Conservation (phyloP, 371 early-diverging fungal species). For the Mortierella sp. region DNA sequence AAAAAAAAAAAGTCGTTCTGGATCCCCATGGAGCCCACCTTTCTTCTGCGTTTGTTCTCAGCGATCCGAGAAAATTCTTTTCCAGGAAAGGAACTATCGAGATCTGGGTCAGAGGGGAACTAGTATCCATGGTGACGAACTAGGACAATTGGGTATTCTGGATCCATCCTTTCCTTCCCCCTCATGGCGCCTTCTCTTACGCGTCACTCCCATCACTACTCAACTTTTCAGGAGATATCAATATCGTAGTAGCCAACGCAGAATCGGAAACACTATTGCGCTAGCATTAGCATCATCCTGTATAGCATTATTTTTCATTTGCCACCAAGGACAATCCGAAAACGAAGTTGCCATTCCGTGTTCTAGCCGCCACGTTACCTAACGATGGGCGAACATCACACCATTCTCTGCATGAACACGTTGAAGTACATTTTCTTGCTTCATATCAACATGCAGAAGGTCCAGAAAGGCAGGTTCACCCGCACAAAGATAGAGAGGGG, state of each 20-base stretch:
- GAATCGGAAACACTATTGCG: not conserved
- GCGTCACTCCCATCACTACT: not conserved
- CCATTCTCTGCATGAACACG: not conserved
- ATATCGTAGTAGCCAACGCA: not conserved
- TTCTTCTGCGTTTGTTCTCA: not conserved
- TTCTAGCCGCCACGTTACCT: not conserved
- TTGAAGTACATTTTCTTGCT: not conserved
- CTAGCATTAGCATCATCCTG: no score
- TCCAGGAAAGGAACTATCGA: not conserved
- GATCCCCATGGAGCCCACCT: not conserved
- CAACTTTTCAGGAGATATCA: not conserved
- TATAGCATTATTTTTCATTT: no score
- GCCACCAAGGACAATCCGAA: not conserved
- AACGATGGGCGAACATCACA: not conserved
- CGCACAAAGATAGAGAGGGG: not conserved
- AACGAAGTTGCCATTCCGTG: not conserved
- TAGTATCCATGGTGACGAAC: not conserved
- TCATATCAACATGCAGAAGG: not conserved
- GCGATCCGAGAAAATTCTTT: not conserved
- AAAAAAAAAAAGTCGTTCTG: not conserved
- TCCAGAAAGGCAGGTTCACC: not conserved
- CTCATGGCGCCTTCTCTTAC: not conserved
- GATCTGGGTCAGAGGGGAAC: not conserved
- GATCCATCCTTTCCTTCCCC: not conserved
- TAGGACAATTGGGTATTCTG: not conserved